phyloP scores from a whole-genome alignment of 371 early-diverging fungal genomes.

The Fennellomyces sp. region DNA sequence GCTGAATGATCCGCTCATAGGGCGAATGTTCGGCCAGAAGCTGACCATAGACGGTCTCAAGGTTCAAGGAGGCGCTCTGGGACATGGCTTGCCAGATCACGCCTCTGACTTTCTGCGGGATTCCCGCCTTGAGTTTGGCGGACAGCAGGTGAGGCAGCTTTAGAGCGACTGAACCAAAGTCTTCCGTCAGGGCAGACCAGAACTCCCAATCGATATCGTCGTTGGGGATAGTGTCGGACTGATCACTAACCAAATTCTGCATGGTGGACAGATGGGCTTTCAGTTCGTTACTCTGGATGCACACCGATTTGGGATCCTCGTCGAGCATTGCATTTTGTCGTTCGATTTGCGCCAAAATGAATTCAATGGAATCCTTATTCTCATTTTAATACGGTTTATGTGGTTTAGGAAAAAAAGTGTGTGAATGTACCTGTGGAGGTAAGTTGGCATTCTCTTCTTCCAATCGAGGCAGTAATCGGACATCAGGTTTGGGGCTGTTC shows the following conservation, averaged over 20 bases:
- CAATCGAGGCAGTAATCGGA: conserved; percentile 39
- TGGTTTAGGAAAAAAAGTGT: not conserved
- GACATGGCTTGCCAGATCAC: conserved; percentile 93
- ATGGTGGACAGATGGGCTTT: conserved; percentile 56
- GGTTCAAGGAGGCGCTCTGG: conserved; percentile 70
- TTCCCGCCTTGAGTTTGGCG: conserved; percentile 78
- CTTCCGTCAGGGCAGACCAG: conserved; percentile 89
- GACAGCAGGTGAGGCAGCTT: conserved; percentile 66
- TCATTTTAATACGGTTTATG: not conserved
- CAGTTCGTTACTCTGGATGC: conserved; percentile 55
- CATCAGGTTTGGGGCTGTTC: conserved; percentile 17
- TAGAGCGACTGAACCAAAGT: conserved; percentile 70
- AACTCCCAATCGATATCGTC: conserved; percentile 85
- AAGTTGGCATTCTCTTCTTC: conserved; percentile 48
- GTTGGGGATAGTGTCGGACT: not conserved
- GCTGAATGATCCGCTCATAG: conserved; percentile 87
- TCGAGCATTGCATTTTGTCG: conserved; percentile 59
- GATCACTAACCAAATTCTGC: conserved; percentile 41
- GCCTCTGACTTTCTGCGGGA: conserved; percentile 88
- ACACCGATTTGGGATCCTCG: conserved; percentile 60
- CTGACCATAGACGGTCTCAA: conserved; percentile 86
- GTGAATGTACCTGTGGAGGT: conserved; percentile 32
- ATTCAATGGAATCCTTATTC: conserved; percentile 46
- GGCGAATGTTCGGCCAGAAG: conserved; percentile 78
- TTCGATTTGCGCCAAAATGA: conserved; percentile 58